Evolutionary conservation across 257 asterid species (phyloP).

Genomic region (Prunella vulgaris): DNA sequence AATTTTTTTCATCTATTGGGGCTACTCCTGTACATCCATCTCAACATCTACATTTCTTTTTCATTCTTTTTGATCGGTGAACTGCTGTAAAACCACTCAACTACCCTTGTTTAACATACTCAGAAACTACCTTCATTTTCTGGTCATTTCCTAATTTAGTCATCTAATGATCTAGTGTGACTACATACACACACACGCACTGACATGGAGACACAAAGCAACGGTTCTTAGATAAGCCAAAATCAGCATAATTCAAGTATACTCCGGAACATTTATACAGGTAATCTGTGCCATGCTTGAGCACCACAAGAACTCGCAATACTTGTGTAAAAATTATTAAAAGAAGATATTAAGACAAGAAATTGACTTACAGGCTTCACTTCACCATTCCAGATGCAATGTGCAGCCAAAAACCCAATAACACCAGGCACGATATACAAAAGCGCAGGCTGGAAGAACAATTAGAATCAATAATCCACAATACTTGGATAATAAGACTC

Average conservation of each 20-base stretch:
- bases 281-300: background rate
- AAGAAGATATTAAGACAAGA: background rate
- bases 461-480: slow-evolving; percentile 7
- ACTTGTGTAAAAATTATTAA: background rate
- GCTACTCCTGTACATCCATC: background rate
- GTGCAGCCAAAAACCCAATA: slow-evolving; percentile 83
- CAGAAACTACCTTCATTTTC: background rate
- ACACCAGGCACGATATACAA: slow-evolving; percentile 95
- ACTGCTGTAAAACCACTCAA: no score
- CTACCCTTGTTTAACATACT: background rate
- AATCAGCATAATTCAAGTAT: background rate
- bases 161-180: background rate
- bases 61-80: no score
- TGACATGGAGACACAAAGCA: background rate
- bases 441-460: slow-evolving; percentile 75
- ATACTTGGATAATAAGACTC: slow-evolving; percentile 1
- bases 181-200: background rate
- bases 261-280: no score
- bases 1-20: background rate
- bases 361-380: slow-evolving; percentile 67
- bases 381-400: slow-evolving; percentile 87
- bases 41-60: background rate
- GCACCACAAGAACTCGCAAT: background rate
- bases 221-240: background rate
- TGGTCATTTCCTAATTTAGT: background rate